Percentiles rank a stretch among this genome's conserved stretches.
Conservation (phyloP, 2,329 filamentous ascomycete genomes). For the Fusarium duplospermum region DNA sequence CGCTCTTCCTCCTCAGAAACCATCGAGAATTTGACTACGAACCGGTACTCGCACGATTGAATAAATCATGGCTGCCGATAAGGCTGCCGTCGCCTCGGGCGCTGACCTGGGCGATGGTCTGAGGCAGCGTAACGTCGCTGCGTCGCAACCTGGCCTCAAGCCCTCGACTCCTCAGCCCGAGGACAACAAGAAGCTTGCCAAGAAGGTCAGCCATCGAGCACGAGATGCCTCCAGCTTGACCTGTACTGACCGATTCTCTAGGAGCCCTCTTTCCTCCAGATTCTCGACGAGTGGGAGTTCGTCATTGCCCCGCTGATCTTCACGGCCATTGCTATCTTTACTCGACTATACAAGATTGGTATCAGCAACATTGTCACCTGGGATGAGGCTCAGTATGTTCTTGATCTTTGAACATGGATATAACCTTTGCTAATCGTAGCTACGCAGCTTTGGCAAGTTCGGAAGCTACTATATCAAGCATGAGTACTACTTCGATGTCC, state of each 20-base stretch:
- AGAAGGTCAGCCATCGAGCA: constrained; percentile 60
- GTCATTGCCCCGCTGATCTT: constrained; percentile 71
- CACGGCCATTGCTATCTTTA: constrained; percentile 72
- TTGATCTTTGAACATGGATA: background rate
- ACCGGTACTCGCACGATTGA: constrained; percentile 28
- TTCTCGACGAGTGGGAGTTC: constrained; percentile 73
- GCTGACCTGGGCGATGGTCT: constrained; percentile 68
- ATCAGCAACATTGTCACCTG: constrained; percentile 74
- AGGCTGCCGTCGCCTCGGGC: constrained; percentile 69
- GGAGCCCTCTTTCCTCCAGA: constrained; percentile 68
- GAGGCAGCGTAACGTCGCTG: constrained; percentile 63
- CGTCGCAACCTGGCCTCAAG: constrained; percentile 50
- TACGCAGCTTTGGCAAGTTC: constrained; percentile 88
- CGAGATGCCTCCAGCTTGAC: background rate
- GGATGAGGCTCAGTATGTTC: constrained; percentile 73
- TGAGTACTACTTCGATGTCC: constrained; percentile 95
- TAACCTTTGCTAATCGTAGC: constrained; percentile 28
- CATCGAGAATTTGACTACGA: constrained; percentile 7
- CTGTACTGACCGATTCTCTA: constrained; percentile 45
- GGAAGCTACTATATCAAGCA: constrained; percentile 99
- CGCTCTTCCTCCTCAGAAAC: constrained; percentile 14
- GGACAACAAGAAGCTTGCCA: constrained; percentile 69
- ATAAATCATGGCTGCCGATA: constrained; percentile 64
- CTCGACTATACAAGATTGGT: constrained; percentile 76
- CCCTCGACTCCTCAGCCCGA: constrained; percentile 59